Base-by-base conservation (phyloP, 495 filamentous ascomycete genomes). In the Hyaloscypha variabilis region DNA sequence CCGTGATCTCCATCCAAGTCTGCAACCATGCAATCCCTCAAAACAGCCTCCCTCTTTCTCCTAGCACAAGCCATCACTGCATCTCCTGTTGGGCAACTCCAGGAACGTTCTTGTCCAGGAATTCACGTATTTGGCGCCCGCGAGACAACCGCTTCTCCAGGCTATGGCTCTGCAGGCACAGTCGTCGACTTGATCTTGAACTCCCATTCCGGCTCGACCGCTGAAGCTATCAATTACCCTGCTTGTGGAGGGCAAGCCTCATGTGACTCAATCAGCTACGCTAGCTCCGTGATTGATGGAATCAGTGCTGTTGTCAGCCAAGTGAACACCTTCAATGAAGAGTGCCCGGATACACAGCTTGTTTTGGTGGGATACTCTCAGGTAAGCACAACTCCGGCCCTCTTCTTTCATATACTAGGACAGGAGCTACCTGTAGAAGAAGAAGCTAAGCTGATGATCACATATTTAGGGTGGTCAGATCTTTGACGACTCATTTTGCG, bases 51-150 rank as follows among this genome's bases (percentile, higher is more conserved):
- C 19, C 29, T 58, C 26, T 34, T 58, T n/a, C 54, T 58, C 14
- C 26, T 58, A 21, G 54, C 54, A 34, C 2, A 58, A 34, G 54
- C 29, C 6, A 8, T 58, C 17, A 8, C 54, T 10, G 10, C 54
- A 8, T 34, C 54, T 26, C 19, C 28, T 34, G 19, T 25, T 24
- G 29, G 4, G 4, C 8, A 21, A 8, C 25, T 58, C 29, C 14
- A 58, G 10, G 5, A 34, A 34, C 54, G 29, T 30, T 5, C 26
- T 6, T 87, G 84, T 67, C 82, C 83, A 5, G 69, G 74, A 29
- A 75, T 88, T 29, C 87, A 88, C 70, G 77, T 87, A 51, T 86
- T 88, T 54, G 87, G 87, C 11, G 88, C 87, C 0, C 84, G 88
- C 54, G 87, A 90, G 77, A 89, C 87, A 19, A 87, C 85, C 0